Base-by-base conservation (phyloP, 1,139 yeast genomes). In the Pichiaceae sp. region DNA sequence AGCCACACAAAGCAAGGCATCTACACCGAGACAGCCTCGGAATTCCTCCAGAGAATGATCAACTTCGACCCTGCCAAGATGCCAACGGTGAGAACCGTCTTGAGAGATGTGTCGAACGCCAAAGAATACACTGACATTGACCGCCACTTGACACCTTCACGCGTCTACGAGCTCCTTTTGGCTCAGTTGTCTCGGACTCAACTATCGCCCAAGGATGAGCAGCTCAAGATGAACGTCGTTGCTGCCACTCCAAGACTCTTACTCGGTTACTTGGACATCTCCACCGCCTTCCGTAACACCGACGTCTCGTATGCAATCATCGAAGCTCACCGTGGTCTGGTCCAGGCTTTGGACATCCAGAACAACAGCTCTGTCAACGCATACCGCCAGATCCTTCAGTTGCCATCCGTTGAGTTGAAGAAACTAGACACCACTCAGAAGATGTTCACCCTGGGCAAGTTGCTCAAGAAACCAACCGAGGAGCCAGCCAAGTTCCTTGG, bases 1-100 rank as follows among this genome's bases (percentile, higher is more conserved):
- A 66, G 80, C 7, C 79, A 78, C 54, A 93, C 96, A 29, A 83
- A 80, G 48, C 78, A 75, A 51, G 96, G 96, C 1, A 68, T 93
- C 44, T 86, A 84, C 48, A 78, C 83, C 34, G 74, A 75, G 23
- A 83, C 97, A 17, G 96, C 98, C 7, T 76, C 84, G 5, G 55
- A 65, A 36, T 84, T 83, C 51, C 73, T 78, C 31, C 75, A 78
- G 43, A 67, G 69, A 44, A 59, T 82, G 53, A 66, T 81, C 41
- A 83, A 80, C 56, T 78, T 78, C 56, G 84, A 82, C 59, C 95
- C 94, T 16, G 78, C 87, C 40, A 77, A 78, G 43, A 70, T 82
- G 32, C 67, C 79, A 34, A 73, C 85, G 3, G 61, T 69, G 34
- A 75, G 70, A 36, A 59, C 67, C 15, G 63, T 91, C 30, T 61